phyloP scores from a whole-genome alignment of 108 stramenopile genomes.

The Pseudonitzschia multistriata region DNA sequence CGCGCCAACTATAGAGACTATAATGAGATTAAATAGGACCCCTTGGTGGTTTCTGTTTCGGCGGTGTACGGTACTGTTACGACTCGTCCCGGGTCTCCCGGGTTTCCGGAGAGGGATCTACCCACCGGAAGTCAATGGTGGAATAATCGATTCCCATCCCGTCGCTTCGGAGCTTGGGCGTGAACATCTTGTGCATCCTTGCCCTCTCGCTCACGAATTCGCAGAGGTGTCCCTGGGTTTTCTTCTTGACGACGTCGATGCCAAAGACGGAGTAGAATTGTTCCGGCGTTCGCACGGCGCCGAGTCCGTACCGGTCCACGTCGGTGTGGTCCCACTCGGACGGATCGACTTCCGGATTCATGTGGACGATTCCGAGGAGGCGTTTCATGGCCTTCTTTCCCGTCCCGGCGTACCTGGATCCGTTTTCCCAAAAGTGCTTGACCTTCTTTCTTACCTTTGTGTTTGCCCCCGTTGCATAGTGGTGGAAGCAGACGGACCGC shows the following conservation, averaged over 20 bases:
- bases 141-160: conserved; percentile 89
- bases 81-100: neutral
- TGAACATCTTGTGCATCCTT: conserved; percentile 69
- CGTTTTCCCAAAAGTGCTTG: conserved; percentile 78
- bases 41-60: too few species aligned
- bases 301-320: conserved; percentile 79
- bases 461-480: conserved; percentile 81
- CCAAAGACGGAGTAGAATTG: conserved; percentile 80
- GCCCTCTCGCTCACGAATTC: conserved; percentile 54
- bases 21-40: too few species aligned
- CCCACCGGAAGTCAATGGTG: conserved; percentile 50
- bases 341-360: conserved; percentile 74
- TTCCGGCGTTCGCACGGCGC: conserved; percentile 76
- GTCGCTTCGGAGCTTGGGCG: conserved; percentile 52
- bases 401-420: conserved; percentile 44
- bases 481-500: conserved; percentile 84
- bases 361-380: conserved; percentile 82
- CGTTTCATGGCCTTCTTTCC: conserved; percentile 78
- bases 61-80: too few species aligned
- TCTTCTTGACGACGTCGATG: conserved; percentile 75
- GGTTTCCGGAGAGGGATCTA: conserved; percentile 32
- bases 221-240: conserved; percentile 66
- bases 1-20: too few species aligned
- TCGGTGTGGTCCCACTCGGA: conserved; percentile 59
- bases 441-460: conserved; percentile 62